These are phyloP conservation scores for Manihot esculenta DNA, from an alignment of 441 rosid genomes.

Conservation along the genomic window DNA sequence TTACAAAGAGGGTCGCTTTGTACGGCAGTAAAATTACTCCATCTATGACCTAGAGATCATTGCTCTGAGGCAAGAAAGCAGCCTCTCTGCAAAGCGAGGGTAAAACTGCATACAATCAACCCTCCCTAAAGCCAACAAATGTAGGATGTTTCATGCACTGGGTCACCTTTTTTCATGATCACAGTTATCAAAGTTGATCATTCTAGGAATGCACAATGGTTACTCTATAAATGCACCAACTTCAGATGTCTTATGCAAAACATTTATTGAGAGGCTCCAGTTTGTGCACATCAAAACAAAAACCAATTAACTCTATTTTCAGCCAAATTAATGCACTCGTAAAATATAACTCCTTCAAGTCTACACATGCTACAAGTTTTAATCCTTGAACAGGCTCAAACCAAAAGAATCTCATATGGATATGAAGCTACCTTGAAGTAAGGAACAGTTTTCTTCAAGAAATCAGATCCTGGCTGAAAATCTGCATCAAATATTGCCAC, in stretches of 20 bases:
- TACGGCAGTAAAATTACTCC: no score
- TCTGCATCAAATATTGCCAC: slow-evolving; percentile 94
- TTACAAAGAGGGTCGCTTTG: no score
- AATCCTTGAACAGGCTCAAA: slow-evolving; percentile 6
- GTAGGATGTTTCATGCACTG: no score
- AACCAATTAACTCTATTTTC: not conserved
- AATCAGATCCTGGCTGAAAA: slow-evolving; percentile 88
- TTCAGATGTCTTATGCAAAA: not conserved
- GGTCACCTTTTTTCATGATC: not conserved
- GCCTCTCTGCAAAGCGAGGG: no score
- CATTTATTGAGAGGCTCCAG: not conserved
- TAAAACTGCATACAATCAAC: no score
- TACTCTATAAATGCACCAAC: not conserved
- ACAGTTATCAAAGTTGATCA: not conserved
- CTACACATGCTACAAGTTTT: not conserved
- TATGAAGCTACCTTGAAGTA: slow-evolving; percentile 61
- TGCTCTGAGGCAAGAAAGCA: no score
- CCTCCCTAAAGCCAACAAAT: no score
- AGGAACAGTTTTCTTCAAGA: slow-evolving; percentile 82
- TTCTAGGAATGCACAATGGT: not conserved
- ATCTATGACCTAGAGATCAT: no score
- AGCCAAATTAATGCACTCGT: not conserved
- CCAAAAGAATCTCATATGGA: not conserved
- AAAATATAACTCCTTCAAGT: not conserved
- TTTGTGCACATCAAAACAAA: not conserved